A percentile compares a stretch with the other conserved stretches of the same genome.
phyloP scores from a whole-genome alignment of 2,329 filamentous ascomycete species.

The Helotiales sp. region DNA sequence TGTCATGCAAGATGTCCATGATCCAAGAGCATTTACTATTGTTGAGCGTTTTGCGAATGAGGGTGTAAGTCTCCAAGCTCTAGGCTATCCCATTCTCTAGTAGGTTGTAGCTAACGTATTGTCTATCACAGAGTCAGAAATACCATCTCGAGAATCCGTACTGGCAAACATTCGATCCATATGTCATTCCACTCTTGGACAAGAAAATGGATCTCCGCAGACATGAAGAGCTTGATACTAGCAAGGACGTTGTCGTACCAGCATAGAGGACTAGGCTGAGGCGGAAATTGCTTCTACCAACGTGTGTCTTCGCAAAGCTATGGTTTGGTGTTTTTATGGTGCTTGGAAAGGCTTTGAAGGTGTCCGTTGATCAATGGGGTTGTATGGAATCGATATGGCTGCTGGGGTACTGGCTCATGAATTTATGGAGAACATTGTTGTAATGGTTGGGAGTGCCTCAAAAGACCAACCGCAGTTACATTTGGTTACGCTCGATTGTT shows the following conservation, averaged over 20 bases:
- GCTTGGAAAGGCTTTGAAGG: background rate
- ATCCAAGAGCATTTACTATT: conserved; percentile 73
- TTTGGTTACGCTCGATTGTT: no score
- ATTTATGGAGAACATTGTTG: no score
- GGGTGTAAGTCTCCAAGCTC: conserved; percentile 50
- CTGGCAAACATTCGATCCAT: conserved; percentile 72
- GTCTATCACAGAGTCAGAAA: conserved; percentile 55
- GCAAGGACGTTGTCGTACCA: conserved; percentile 52
- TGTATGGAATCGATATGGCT: background rate
- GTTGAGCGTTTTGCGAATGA: conserved; percentile 76
- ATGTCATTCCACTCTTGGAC: conserved; percentile 71
- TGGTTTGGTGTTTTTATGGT: background rate
- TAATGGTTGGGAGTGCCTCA: background rate
- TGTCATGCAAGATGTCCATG: conserved; percentile 76
- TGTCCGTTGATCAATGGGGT: background rate
- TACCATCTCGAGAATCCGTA: conserved; percentile 60
- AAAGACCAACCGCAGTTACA: no score
- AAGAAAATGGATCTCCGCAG: conserved; percentile 72
- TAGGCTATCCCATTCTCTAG: background rate
- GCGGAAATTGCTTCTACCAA: background rate
- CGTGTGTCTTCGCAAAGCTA: background rate
- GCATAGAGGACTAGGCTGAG: conserved; percentile 24
- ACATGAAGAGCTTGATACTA: conserved; percentile 69
- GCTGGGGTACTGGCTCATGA: background rate
- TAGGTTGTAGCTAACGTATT: conserved; percentile 22